phyloP scores from a whole-genome alignment of 805 yeast genomes.

The Cyberlindnera maclurae region DNA sequence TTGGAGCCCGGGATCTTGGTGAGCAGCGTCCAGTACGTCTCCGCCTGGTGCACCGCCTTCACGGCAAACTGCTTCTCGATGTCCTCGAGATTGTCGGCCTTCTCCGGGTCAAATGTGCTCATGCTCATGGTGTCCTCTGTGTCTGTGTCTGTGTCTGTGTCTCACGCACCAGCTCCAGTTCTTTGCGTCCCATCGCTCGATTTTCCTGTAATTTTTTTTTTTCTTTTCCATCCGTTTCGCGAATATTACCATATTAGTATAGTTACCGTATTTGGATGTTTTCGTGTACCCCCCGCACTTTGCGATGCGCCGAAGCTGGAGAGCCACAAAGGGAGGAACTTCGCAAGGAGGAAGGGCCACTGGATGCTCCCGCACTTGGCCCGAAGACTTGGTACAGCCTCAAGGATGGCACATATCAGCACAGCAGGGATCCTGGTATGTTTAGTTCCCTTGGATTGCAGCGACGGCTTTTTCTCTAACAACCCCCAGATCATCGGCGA shows the following conservation, averaged over 20 bases:
- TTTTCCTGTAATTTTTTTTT: too few relatives aligned
- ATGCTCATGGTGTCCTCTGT: conserved; percentile 2
- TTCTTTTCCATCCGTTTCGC: too few relatives aligned
- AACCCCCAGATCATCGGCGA: conserved; percentile 57
- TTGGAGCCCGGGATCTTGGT: conserved; percentile 71
- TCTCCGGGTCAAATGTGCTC: conserved; percentile 63
- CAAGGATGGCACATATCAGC: conserved; percentile 3
- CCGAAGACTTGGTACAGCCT: background rate
- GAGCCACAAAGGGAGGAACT: too few relatives aligned
- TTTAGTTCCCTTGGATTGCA: background rate
- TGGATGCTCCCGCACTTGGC: background rate
- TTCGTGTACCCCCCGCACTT: too few relatives aligned
- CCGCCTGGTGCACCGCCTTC: conserved; percentile 92
- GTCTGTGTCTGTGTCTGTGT: too few relatives aligned
- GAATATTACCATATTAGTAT: too few relatives aligned
- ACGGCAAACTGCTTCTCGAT: conserved; percentile 98
- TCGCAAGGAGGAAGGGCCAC: too few relatives aligned
- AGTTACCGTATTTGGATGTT: background rate
- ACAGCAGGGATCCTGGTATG: conserved; percentile 12
- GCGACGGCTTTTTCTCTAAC: conserved; percentile 4
- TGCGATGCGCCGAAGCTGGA: too few relatives aligned
- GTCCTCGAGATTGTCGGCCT: conserved; percentile 91
- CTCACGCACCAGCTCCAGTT: too few relatives aligned
- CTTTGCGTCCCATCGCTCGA: too few relatives aligned
- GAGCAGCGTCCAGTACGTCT: conserved; percentile 83